These are phyloP conservation scores for Ceratobasidium sp. DNA, from an alignment of 1,284 basidiomycete genomes.

Conservation along the genomic window DNA sequence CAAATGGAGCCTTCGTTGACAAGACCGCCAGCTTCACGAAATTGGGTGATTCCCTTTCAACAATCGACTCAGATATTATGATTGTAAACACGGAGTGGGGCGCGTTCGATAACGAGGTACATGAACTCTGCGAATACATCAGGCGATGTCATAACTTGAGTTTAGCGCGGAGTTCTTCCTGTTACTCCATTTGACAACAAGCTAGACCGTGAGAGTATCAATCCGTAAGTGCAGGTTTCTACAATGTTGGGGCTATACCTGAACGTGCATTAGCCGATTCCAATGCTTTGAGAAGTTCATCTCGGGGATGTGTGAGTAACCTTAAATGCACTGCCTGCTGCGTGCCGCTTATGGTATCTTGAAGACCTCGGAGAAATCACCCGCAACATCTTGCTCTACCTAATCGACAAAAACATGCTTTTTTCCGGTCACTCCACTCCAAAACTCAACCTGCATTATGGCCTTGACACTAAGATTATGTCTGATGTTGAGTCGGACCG, in stretches of 20 bases:
- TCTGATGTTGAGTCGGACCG: conserved; percentile 74
- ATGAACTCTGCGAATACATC: conserved; percentile 47
- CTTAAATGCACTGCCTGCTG: not conserved
- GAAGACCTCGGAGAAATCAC: conserved; percentile 89
- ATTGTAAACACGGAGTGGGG: conserved; percentile 99
- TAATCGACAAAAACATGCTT: conserved; percentile 79
- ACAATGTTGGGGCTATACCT: not conserved
- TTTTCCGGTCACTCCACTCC: conserved; percentile 83
- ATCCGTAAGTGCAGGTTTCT: conserved; percentile 63
- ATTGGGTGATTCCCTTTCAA: conserved; percentile 70
- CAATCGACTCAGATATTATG: conserved; percentile 68
- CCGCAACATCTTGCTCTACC: conserved; percentile 83
- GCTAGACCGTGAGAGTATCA: conserved; percentile 93
- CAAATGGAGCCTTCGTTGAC: conserved; percentile 97
- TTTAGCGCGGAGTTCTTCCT: conserved; percentile 83
- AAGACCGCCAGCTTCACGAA: conserved; percentile 86
- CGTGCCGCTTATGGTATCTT: not conserved
- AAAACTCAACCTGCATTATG: conserved; percentile 88
- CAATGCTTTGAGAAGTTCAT: conserved; percentile 99
- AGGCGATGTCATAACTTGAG: conserved; percentile 17
- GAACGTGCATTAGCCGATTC: conserved; percentile 60
- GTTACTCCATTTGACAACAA: conserved; percentile 94
- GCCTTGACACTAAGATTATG: conserved; percentile 92
- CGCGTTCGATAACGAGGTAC: conserved; percentile 88
- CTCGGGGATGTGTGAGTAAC: conserved; percentile 85